Percentiles rank a stretch among this genome's conserved stretches.
Conservation (phyloP, 106 monocot species). For the Acorus calamus region DNA sequence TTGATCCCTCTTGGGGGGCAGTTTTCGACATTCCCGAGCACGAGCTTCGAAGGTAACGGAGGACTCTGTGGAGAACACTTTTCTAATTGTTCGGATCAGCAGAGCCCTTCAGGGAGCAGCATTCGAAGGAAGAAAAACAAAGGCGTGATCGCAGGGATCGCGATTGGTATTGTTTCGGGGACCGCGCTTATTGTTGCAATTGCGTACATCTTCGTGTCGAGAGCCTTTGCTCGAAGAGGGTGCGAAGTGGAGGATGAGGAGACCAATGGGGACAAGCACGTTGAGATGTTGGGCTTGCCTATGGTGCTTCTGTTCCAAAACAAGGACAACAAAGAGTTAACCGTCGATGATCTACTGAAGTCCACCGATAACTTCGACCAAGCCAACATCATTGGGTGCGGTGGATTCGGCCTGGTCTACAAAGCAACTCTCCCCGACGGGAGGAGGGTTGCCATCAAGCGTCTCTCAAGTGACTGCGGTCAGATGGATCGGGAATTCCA, state of each 20-base stretch:
- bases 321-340: constrained; percentile 8
- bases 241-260: constrained; percentile 28
- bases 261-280: constrained; percentile 11
- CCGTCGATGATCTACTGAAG: constrained; percentile 11
- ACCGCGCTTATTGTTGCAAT: constrained; percentile 13
- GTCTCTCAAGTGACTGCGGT: constrained; percentile 14
- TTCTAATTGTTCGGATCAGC: constrained; percentile 8
- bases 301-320: constrained; percentile 32
- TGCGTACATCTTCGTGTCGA: constrained; percentile 31
- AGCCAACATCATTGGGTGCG: constrained; percentile 19
- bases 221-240: constrained; percentile 17
- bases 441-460: constrained; percentile 12
- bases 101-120: background rate
- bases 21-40: constrained; percentile 33
- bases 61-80: constrained; percentile 18
- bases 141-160: constrained; percentile 19
- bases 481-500: constrained; percentile 22
- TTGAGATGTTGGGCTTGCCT: constrained; percentile 2
- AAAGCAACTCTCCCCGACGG: constrained; percentile 19
- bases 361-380: constrained; percentile 17
- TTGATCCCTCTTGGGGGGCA: constrained; percentile 27
- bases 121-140: constrained; percentile 10
- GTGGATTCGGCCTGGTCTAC: constrained; percentile 17
- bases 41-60: constrained; percentile 22
- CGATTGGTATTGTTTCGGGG: constrained; percentile 28